These are phyloP conservation scores for Cystobasidium sp. DNA, from an alignment of 1,284 basidiomycete species.

Conservation along the genomic window DNA sequence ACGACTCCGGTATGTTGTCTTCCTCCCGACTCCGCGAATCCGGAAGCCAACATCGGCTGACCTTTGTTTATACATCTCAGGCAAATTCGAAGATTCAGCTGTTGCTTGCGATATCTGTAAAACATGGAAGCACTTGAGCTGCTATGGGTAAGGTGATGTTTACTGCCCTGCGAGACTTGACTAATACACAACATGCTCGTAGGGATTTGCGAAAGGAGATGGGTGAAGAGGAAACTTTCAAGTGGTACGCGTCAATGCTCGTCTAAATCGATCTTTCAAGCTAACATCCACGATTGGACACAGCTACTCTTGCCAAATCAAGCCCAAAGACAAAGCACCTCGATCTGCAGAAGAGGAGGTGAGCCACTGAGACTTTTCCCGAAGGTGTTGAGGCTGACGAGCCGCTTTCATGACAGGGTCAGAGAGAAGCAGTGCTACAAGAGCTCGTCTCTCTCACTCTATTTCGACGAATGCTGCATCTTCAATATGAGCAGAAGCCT, in stretches of 20 bases:
- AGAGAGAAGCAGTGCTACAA: background rate
- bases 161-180: too few species aligned
- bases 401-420: background rate
- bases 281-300: too few species aligned
- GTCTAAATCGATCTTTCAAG: too few species aligned
- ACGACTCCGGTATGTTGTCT: background rate
- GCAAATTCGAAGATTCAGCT: background rate
- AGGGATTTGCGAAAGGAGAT: too few species aligned
- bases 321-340: too few species aligned
- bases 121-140: conserved; percentile 31
- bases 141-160: conserved; percentile 14
- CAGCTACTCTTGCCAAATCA: too few species aligned
- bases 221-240: too few species aligned
- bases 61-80: background rate
- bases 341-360: too few species aligned
- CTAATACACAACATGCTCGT: too few species aligned
- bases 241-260: too few species aligned
- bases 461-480: conserved; percentile 15
- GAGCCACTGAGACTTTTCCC: too few species aligned
- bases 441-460: conserved; percentile 13
- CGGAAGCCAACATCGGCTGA: background rate
- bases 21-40: background rate
- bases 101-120: conserved; percentile 30
- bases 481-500: conserved; percentile 6
- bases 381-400: too few species aligned